These are phyloP conservation scores for Pichia kudriavzevii DNA, from an alignment of 1,139 yeast genomes.

Conservation along the genomic window DNA sequence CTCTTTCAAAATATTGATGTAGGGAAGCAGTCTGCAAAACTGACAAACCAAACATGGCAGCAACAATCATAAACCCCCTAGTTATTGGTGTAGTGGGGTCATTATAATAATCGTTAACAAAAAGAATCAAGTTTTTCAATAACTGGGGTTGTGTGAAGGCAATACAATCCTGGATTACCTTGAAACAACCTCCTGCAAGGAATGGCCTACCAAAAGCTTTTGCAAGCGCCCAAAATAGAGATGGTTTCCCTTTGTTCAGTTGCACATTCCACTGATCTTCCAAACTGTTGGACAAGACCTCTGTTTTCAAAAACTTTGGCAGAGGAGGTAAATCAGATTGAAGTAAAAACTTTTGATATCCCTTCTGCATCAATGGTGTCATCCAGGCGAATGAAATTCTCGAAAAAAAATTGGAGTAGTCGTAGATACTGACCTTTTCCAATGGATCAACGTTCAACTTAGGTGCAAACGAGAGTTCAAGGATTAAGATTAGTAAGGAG, in stretches of 20 bases:
- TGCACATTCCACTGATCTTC: conserved; percentile 54
- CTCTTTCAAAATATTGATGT: conserved; percentile 89
- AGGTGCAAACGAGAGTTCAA: conserved; percentile 46
- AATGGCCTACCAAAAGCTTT: conserved; percentile 68
- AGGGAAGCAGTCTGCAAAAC: conserved; percentile 75
- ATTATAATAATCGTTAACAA: conserved; percentile 70
- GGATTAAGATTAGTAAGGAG: conserved; percentile 41
- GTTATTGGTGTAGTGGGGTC: conserved; percentile 50
- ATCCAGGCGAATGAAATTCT: conserved; percentile 84
- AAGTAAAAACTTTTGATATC: conserved; percentile 64
- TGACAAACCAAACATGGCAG: conserved; percentile 77
- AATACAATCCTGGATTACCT: conserved; percentile 67
- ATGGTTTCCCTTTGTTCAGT: conserved; percentile 42
- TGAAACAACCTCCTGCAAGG: conserved; percentile 68
- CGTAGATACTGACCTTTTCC: conserved; percentile 54
- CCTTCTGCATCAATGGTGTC: conserved; percentile 82
- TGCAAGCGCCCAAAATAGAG: conserved; percentile 55
- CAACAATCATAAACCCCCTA: conserved; percentile 76
- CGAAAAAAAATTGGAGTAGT: conserved; percentile 75
- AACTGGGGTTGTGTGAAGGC: conserved; percentile 90
- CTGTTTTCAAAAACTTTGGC: conserved; percentile 58
- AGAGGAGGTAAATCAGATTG: conserved; percentile 77
- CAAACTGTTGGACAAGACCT: conserved; percentile 42
- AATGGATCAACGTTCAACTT: conserved; percentile 33
- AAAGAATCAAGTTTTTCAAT: conserved; percentile 63